These are phyloP conservation scores for Auriscalpium orientale DNA, from an alignment of 768 basidiomycete genomes.

Conservation along the genomic window DNA sequence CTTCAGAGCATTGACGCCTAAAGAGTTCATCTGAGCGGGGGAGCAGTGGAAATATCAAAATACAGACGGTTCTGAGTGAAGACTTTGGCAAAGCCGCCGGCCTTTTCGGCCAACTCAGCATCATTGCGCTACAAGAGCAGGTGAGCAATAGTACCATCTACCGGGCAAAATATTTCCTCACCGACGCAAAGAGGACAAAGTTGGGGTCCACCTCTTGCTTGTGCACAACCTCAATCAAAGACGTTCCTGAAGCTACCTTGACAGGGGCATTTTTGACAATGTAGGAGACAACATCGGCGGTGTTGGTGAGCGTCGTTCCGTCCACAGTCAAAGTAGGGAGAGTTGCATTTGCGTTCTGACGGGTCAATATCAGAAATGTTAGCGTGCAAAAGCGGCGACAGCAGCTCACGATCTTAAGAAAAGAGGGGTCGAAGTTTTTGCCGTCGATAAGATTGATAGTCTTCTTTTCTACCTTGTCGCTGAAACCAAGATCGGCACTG, in stretches of 20 bases:
- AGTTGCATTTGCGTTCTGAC: slow-evolving; percentile 12
- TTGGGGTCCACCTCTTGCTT: slow-evolving; percentile 43
- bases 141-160: not conserved
- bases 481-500: slow-evolving; percentile 36
- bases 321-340: slow-evolving; percentile 3
- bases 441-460: slow-evolving; percentile 37
- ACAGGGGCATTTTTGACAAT: slow-evolving; percentile 33
- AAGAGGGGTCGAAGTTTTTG: slow-evolving; percentile 40
- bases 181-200: slow-evolving; percentile 36
- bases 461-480: slow-evolving; percentile 28
- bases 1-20: slow-evolving; percentile 38
- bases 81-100: slow-evolving; percentile 22
- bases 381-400: not conserved
- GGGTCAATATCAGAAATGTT: slow-evolving; percentile 3
- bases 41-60: not conserved
- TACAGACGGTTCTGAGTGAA: slow-evolving; percentile 37
- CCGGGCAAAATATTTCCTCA: slow-evolving; percentile 16
- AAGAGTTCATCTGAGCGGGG: not conserved
- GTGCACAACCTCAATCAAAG: slow-evolving; percentile 34
- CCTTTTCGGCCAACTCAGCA: slow-evolving; percentile 35
- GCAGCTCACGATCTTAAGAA: slow-evolving; percentile 32
- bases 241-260: slow-evolving; percentile 27
- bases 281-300: slow-evolving; percentile 33
- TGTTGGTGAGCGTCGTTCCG: slow-evolving; percentile 26
- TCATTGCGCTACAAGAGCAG: slow-evolving; percentile 33